phyloP scores from a whole-genome alignment of 176 grass and related monocot genomes.

The Dactylis glomerata region DNA sequence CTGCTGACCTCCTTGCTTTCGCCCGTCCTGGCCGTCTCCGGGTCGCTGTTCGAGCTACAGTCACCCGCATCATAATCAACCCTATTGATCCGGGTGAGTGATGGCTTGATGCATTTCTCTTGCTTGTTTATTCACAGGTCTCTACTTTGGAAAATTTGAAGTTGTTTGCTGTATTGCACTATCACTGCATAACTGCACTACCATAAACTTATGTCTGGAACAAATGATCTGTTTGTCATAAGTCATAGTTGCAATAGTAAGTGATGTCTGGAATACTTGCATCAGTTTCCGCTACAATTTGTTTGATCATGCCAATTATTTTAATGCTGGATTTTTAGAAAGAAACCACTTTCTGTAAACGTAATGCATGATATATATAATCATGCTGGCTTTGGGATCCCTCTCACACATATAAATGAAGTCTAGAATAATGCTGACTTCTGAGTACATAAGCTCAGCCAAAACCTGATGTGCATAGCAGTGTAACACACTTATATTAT shows the following conservation, averaged over 20 bases:
- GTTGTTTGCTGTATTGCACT: neutral
- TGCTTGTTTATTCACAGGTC: neutral
- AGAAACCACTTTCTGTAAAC: neutral
- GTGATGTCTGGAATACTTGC: neutral
- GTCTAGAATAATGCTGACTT: neutral
- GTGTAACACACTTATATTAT: neutral
- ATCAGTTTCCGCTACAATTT: neutral
- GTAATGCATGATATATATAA: neutral
- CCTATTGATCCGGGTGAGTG: conserved; percentile 45
- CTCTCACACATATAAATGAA: neutral
- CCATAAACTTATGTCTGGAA: neutral
- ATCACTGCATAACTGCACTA: neutral
- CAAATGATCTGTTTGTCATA: neutral
- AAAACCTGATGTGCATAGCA: neutral
- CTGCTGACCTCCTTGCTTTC: conserved; percentile 62
- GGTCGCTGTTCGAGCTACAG: conserved; percentile 53
- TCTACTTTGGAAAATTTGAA: neutral
- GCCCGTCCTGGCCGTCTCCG: conserved; percentile 57
- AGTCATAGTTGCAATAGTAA: neutral
- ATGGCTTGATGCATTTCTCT: neutral
- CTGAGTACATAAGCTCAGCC: neutral
- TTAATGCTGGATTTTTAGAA: neutral
- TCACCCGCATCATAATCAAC: conserved; percentile 55
- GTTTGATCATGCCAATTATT: neutral
- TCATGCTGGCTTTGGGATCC: neutral